These are phyloP conservation scores for Pichia terricola DNA, from an alignment of 1,139 yeast species.

Conservation along the genomic window DNA sequence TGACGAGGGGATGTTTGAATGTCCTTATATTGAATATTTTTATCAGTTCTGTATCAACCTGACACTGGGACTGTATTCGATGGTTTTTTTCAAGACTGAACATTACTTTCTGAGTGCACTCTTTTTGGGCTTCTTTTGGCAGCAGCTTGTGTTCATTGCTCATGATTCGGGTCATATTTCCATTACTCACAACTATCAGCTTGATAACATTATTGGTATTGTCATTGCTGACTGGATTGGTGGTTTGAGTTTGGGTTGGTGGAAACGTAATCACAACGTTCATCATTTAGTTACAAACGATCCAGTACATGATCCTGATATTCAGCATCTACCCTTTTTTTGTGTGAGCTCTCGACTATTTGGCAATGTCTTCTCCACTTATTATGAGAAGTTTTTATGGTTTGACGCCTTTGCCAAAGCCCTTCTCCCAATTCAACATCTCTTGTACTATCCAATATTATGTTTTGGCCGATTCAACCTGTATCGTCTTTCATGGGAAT, in stretches of 20 bases:
- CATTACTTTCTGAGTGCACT: conserved; percentile 52
- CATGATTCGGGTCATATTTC: conserved; percentile 88
- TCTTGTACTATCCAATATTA: conserved; percentile 67
- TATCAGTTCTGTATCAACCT: conserved; percentile 57
- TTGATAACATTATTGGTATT: conserved; percentile 72
- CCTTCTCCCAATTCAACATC: conserved; percentile 56
- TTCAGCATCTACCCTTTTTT: conserved; percentile 85
- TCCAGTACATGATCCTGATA: conserved; percentile 90
- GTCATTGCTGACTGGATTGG: conserved; percentile 70
- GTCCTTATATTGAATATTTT: conserved; percentile 63
- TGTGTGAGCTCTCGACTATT: conserved; percentile 72
- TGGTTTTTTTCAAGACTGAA: conserved; percentile 37
- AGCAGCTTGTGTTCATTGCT: conserved; percentile 77
- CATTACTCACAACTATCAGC: conserved; percentile 68
- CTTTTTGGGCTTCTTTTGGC: conserved; percentile 74
- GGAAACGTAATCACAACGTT: conserved; percentile 89
- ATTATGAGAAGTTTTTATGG: conserved; percentile 56
- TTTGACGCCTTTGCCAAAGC: conserved; percentile 58
- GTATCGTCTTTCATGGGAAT: conserved; percentile 73
- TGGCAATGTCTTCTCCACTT: conserved; percentile 65
- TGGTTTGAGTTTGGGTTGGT: conserved; percentile 89
- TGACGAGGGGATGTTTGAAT: conserved; percentile 54
- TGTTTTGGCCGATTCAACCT: conserved; percentile 81
- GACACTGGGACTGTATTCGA: conserved; percentile 41
- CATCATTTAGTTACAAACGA: conserved; percentile 85